Evolutionary conservation across 768 basidiomycete genomes (phyloP).

Genomic region (Kwoniella sp.): DNA sequence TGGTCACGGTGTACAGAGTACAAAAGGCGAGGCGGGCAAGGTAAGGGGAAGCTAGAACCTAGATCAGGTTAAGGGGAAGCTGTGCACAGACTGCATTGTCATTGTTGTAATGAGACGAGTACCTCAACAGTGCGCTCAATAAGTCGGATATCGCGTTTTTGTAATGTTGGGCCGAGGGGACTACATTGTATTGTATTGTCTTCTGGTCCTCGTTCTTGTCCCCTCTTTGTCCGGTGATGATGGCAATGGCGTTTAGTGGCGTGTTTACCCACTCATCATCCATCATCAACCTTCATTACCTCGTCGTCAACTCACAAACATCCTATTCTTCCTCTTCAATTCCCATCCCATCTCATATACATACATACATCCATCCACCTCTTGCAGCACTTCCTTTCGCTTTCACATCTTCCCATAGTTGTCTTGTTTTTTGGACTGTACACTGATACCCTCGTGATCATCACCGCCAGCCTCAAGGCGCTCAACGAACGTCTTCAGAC

Average conservation of each 20-base stretch:
- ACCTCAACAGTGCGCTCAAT: background rate
- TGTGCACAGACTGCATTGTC: conserved; percentile 4
- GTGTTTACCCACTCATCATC: background rate
- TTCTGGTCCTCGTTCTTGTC: background rate
- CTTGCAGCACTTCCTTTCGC: background rate
- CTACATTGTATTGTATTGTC: conserved; percentile 8
- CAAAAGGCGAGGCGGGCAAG: background rate
- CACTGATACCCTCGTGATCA: background rate
- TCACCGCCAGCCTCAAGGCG: conserved; percentile 13
- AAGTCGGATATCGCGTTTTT: background rate
- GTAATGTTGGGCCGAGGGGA: conserved; percentile 1
- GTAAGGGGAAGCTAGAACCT: too few relatives aligned
- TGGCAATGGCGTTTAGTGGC: background rate
- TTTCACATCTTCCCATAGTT: background rate
- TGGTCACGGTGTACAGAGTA: too few relatives aligned
- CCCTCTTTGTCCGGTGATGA: background rate
- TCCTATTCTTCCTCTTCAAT: background rate
- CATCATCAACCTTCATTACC: conserved; percentile 3
- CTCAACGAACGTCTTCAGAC: conserved; percentile 28
- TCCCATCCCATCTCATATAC: background rate
- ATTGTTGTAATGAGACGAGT: background rate
- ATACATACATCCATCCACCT: conserved; percentile 9
- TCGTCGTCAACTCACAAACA: background rate
- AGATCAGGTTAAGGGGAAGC: too few relatives aligned
- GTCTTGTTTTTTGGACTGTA: too few relatives aligned